A percentile compares a stretch with the other conserved stretches of the same genome.
phyloP scores from a whole-genome alignment of 495 filamentous ascomycete genomes.

The Penicillium bovifimosum region DNA sequence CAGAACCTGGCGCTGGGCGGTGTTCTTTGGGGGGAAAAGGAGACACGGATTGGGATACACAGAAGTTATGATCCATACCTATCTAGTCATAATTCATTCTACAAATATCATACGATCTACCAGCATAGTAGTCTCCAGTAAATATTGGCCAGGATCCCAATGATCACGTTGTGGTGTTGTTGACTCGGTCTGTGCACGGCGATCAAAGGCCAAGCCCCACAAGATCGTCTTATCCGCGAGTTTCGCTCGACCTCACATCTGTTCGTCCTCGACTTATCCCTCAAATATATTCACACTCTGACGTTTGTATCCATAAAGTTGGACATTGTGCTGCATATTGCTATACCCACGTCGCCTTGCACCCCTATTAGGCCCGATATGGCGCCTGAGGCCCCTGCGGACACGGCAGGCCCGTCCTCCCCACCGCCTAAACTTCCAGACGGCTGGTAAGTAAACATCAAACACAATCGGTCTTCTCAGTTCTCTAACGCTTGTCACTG shows the following conservation, averaged over 20 bases:
- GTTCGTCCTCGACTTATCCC: neutral
- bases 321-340: neutral
- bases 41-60: neutral
- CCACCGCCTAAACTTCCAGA: conserved; percentile 63
- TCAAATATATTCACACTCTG: conserved; percentile 1
- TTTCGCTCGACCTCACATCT: conserved; percentile 1
- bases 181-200: conserved; percentile 18
- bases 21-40: neutral
- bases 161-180: neutral
- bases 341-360: neutral
- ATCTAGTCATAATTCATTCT: neutral
- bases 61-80: neutral
- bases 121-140: neutral
- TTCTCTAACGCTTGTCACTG: neutral
- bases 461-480: neutral
- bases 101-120: neutral
- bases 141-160: no score
- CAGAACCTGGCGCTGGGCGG: neutral
- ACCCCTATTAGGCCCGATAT: conserved; percentile 10
- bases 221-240: conserved; percentile 16
- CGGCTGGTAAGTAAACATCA: conserved; percentile 53
- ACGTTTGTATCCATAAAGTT: neutral
- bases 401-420: conserved; percentile 64
- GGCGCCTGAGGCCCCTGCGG: conserved; percentile 44
- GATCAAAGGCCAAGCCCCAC: conserved; percentile 22